These are phyloP conservation scores for Tolypocladium tundrense DNA, from an alignment of 2,329 filamentous ascomycete species.

Conservation along the genomic window DNA sequence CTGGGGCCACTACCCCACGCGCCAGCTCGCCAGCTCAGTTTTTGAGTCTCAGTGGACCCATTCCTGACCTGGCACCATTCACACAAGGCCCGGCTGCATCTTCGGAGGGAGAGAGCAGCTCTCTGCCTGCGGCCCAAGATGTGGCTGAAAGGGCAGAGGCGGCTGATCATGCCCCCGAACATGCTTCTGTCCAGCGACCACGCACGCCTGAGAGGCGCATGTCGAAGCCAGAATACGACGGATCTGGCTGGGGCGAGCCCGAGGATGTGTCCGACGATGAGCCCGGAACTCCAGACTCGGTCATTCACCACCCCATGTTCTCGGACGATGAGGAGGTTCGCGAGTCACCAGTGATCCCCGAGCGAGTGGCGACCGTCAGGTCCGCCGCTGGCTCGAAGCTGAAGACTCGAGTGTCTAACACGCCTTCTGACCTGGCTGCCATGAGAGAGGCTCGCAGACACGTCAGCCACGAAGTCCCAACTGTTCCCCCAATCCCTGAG, in stretches of 20 bases:
- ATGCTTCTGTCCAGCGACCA: conserved; percentile 28
- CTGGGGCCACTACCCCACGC: conserved; percentile 42
- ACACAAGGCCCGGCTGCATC: background rate
- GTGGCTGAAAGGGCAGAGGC: conserved; percentile 12
- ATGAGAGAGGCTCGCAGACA: conserved; percentile 83
- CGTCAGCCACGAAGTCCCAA: conserved; percentile 64
- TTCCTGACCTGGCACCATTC: conserved; percentile 26
- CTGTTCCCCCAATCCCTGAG: conserved; percentile 50
- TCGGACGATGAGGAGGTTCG: conserved; percentile 33
- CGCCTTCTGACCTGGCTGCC: conserved; percentile 69
- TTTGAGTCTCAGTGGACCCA: conserved; percentile 1
- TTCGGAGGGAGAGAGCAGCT: background rate
- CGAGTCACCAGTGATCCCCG: conserved; percentile 61
- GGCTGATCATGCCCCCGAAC: conserved; percentile 8
- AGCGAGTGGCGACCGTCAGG: conserved; percentile 79
- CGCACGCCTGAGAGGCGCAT: conserved; percentile 38
- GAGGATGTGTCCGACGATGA: conserved; percentile 46
- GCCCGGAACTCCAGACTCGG: conserved; percentile 74
- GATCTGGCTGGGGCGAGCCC: conserved; percentile 49
- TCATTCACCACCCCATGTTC: conserved; percentile 66
- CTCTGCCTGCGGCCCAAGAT: background rate
- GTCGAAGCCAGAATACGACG: conserved; percentile 54
- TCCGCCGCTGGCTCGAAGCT: conserved; percentile 70
- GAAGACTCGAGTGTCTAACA: conserved; percentile 81
- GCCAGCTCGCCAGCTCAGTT: conserved; percentile 19